These are phyloP conservation scores for Nicotiana otophora DNA, from an alignment of 257 asterid species.

Conservation along the genomic window DNA sequence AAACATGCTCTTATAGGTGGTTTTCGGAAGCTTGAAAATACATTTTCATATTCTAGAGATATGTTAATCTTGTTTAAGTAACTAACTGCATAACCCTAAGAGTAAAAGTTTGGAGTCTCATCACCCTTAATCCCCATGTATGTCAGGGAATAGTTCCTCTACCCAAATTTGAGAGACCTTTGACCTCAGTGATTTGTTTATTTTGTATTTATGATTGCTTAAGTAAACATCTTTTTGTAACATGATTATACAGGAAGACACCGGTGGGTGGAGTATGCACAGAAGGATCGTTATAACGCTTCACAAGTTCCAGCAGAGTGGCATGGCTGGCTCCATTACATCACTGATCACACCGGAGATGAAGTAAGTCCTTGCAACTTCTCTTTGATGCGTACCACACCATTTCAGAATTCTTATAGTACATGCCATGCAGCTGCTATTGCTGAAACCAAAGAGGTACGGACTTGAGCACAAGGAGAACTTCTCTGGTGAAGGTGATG, in stretches of 20 bases:
- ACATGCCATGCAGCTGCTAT: slow-evolving; percentile 56
- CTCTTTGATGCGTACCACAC: not conserved
- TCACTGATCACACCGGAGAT: slow-evolving; percentile 95
- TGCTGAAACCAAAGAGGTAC: slow-evolving; percentile 84
- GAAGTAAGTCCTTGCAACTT: slow-evolving; percentile 44
- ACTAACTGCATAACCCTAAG: not conserved
- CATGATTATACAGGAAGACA: slow-evolving; percentile 62
- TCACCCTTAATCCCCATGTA: not conserved
- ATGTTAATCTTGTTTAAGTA: not conserved
- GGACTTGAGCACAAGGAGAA: slow-evolving; percentile 92
- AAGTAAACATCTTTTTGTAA: not conserved
- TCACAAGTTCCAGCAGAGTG: slow-evolving; percentile 98
- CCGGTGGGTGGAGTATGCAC: slow-evolving; percentile 98
- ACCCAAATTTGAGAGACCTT: not conserved
- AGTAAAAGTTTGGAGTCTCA: not conserved
- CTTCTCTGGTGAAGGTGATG: slow-evolving; percentile 96
- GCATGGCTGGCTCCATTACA: slow-evolving; percentile 97
- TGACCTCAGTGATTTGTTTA: not conserved
- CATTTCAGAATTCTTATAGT: slow-evolving; percentile 17
- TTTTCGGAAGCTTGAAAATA: not conserved
- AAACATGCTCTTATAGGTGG: not conserved
- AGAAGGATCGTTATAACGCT: slow-evolving; percentile 90
- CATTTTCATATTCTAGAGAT: not conserved
- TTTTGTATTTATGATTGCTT: not conserved
- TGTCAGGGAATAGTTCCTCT: not conserved